Evolutionary conservation across 2,329 filamentous ascomycete genomes (phyloP).

Genomic region (Pseudogymnoascus verrucosus): DNA sequence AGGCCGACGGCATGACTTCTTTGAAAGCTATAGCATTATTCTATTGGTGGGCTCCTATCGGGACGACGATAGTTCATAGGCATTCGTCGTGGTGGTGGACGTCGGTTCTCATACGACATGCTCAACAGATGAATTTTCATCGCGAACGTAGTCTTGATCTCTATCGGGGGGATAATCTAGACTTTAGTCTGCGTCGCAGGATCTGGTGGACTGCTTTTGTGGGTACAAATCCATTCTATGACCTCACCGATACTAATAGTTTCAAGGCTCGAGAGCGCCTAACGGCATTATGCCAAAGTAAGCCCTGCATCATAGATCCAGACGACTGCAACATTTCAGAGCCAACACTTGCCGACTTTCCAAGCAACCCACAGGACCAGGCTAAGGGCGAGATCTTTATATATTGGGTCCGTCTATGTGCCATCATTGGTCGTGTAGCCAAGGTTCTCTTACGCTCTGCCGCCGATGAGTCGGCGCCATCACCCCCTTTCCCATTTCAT

Average conservation of each 20-base stretch:
- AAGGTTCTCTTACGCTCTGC: slow-evolving; percentile 29
- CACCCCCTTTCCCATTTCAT: slow-evolving; percentile 20
- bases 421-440: slow-evolving; percentile 33
- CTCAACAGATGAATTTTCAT: slow-evolving; percentile 38
- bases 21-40: slow-evolving; percentile 33
- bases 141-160: slow-evolving; percentile 28
- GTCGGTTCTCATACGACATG: slow-evolving; percentile 35
- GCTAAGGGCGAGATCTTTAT: slow-evolving; percentile 34
- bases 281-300: slow-evolving; percentile 36
- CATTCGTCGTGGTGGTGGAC: slow-evolving; percentile 41
- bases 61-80: slow-evolving; percentile 31
- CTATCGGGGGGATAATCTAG: slow-evolving; percentile 15
- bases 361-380: slow-evolving; percentile 24
- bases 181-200: slow-evolving; percentile 28
- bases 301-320: slow-evolving; percentile 36
- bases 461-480: not conserved
- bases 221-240: slow-evolving; percentile 8
- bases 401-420: slow-evolving; percentile 35
- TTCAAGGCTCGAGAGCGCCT: slow-evolving; percentile 29
- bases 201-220: slow-evolving; percentile 38
- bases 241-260: not conserved
- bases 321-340: slow-evolving; percentile 34
- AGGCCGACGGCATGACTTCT: slow-evolving; percentile 30
- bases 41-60: slow-evolving; percentile 38
- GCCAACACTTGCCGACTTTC: slow-evolving; percentile 33